Evolutionary conservation across 306 rosid species (phyloP).

Genomic region (Quercus robur): DNA sequence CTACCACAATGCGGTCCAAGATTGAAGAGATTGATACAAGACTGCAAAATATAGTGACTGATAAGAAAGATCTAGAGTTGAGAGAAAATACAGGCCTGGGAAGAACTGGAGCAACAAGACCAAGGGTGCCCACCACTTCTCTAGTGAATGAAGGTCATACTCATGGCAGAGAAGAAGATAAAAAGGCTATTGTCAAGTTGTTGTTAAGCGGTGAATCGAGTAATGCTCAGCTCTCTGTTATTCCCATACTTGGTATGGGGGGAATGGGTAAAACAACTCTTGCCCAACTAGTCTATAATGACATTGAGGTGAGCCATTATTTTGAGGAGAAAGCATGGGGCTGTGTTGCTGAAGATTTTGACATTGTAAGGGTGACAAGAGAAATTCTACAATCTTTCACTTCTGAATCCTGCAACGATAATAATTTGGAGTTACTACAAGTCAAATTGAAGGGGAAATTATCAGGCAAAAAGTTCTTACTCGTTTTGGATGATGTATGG

Average conservation of each 20-base stretch:
- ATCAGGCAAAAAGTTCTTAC: background rate
- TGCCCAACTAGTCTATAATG: background rate
- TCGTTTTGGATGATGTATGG: background rate
- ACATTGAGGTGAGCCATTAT: background rate
- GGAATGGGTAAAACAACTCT: background rate
- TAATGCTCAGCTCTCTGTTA: background rate
- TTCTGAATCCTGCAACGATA: too few species aligned
- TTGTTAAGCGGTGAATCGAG: background rate
- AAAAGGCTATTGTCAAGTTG: background rate
- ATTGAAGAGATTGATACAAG: background rate
- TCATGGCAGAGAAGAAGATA: too few species aligned
- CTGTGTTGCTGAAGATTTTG: background rate
- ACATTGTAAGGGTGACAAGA: too few species aligned
- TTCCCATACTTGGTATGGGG: background rate
- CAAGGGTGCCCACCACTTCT: background rate
- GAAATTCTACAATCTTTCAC: background rate
- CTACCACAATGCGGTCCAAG: background rate
- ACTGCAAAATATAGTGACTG: background rate
- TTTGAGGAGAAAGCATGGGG: background rate
- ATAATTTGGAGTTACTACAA: too few species aligned
- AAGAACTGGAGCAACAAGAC: background rate
- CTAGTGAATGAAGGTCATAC: too few species aligned
- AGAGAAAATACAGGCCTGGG: background rate
- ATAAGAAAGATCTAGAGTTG: background rate
- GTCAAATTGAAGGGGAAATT: background rate